These are phyloP conservation scores for Tricharina praecox DNA, from an alignment of 495 filamentous ascomycete species.

Conservation along the genomic window DNA sequence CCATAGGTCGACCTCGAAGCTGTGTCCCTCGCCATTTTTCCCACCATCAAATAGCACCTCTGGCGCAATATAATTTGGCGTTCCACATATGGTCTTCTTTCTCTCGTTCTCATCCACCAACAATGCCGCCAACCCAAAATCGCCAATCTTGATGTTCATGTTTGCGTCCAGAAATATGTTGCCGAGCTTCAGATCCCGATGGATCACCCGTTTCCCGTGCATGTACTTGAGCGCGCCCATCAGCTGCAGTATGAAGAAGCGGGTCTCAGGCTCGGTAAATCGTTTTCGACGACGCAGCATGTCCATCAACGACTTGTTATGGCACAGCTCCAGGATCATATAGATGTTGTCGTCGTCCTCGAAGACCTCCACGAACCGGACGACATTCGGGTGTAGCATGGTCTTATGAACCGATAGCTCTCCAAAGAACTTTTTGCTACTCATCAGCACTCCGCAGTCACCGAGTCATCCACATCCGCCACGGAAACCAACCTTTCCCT, in stretches of 20 bases:
- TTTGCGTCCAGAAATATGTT: constrained; percentile 90
- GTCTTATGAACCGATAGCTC: constrained; percentile 97
- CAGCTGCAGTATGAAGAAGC: constrained; percentile 83
- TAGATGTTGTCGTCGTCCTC: constrained; percentile 77
- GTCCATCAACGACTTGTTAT: constrained; percentile 95
- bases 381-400: constrained; percentile 85
- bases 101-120: constrained; percentile 70
- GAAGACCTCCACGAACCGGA: constrained; percentile 87
- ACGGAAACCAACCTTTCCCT: constrained; percentile 58
- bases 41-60: constrained; percentile 43
- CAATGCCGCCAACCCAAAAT: constrained; percentile 92
- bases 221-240: constrained; percentile 94
- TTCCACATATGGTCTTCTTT: constrained; percentile 85
- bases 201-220: constrained; percentile 83
- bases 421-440: constrained; percentile 66
- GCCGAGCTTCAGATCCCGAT: constrained; percentile 93
- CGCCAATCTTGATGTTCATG: constrained; percentile 96
- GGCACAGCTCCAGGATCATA: constrained; percentile 83
- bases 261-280: constrained; percentile 75
- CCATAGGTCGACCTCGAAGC: constrained; percentile 78
- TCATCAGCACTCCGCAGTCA: too few species aligned
- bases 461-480: background rate
- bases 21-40: constrained; percentile 24
- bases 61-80: constrained; percentile 95
- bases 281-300: constrained; percentile 81